These are phyloP conservation scores for Acanthamoeba healyi DNA, from an alignment of 208 protist species.

Conservation along the genomic window DNA sequence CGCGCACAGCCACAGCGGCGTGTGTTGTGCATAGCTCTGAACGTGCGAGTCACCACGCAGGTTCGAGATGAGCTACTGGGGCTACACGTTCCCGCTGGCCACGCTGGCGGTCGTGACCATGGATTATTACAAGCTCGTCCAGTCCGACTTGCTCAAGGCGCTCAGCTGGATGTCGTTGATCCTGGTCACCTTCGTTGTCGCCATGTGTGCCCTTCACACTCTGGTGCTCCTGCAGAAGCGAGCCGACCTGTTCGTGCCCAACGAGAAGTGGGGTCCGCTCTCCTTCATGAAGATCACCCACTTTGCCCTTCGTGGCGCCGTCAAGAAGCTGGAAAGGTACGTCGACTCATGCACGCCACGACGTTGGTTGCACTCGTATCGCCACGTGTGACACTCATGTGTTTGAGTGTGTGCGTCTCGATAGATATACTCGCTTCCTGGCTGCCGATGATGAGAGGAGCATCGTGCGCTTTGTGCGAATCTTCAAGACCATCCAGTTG, in stretches of 20 bases:
- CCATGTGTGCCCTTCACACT: slow-evolving; percentile 53
- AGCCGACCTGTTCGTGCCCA: slow-evolving; percentile 47
- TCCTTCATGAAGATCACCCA: slow-evolving; percentile 62
- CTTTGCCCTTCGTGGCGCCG: neutral
- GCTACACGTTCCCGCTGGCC: slow-evolving; percentile 59
- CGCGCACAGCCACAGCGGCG: neutral
- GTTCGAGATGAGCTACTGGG: slow-evolving; percentile 73
- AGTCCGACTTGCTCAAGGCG: neutral
- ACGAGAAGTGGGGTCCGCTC: slow-evolving; percentile 70
- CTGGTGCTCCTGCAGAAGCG: neutral
- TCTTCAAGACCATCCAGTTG: slow-evolving; percentile 23
- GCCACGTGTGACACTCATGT: neutral
- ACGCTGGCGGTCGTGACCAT: slow-evolving; percentile 2
- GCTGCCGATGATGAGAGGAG: neutral
- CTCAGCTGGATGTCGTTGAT: slow-evolving; percentile 4
- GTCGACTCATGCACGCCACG: neutral
- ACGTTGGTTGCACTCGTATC: neutral
- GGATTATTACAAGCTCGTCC: neutral
- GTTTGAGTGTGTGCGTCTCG: neutral
- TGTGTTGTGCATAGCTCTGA: neutral
- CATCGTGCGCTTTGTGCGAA: neutral
- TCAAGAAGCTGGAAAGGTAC: neutral
- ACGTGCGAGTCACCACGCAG: too few species aligned
- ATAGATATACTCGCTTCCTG: slow-evolving; percentile 14
- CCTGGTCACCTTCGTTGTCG: slow-evolving; percentile 37